Evolutionary conservation across 768 basidiomycete species (phyloP).

Genomic region (Lepiota venenata): DNA sequence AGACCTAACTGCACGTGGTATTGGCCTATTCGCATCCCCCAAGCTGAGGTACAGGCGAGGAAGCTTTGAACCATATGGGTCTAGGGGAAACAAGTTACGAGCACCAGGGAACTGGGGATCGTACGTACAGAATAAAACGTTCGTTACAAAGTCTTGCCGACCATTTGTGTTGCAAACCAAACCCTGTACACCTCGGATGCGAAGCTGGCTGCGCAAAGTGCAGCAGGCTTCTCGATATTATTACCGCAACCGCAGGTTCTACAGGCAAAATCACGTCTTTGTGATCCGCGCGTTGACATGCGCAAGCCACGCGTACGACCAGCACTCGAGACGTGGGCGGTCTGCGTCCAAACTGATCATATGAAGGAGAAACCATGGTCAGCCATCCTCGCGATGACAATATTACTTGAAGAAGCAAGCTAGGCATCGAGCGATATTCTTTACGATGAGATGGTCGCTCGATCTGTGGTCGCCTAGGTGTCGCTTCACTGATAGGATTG

Average conservation of each 20-base stretch:
- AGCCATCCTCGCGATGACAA: neutral
- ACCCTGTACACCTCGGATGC: neutral
- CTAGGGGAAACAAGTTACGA: neutral
- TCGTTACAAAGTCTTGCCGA: neutral
- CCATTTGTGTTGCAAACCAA: neutral
- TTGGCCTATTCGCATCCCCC: neutral
- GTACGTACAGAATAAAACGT: neutral
- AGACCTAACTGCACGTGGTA: slow-evolving; percentile 14
- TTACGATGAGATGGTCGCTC: neutral
- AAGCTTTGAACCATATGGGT: slow-evolving; percentile 8
- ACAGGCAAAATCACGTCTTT: neutral
- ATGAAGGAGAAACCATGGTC: neutral
- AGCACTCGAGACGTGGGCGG: neutral
- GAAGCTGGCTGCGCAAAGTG: neutral
- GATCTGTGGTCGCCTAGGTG: neutral
- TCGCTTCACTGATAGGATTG: neutral
- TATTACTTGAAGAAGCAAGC: neutral
- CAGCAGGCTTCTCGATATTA: neutral
- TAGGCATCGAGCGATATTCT: neutral
- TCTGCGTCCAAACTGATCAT: neutral
- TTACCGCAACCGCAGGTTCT: neutral
- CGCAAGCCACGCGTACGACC: slow-evolving; percentile 2
- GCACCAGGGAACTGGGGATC: neutral
- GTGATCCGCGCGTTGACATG: slow-evolving; percentile 7
- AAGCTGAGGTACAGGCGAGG: slow-evolving; percentile 4